These are phyloP conservation scores for Solanum infundibuliforme DNA, from an alignment of 257 asterid species.

Conservation along the genomic window DNA sequence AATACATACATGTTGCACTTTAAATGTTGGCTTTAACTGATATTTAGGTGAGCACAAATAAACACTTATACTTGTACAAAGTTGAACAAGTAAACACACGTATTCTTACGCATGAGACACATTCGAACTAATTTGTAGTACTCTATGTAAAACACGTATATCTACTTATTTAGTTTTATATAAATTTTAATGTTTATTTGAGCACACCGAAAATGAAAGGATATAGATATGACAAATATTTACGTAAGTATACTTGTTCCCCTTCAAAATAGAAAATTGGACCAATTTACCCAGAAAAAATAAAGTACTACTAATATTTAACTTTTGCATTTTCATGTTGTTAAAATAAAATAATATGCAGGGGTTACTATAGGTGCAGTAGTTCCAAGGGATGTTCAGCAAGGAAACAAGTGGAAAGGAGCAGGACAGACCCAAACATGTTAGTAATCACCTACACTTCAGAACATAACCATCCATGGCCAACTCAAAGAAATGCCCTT, in stretches of 20 bases:
- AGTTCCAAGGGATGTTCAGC: slow-evolving; percentile 97
- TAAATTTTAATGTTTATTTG: too few relatives aligned
- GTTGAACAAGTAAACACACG: neutral
- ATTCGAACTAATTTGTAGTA: neutral
- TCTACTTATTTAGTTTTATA: neutral
- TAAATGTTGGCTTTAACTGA: neutral
- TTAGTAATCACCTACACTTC: slow-evolving; percentile 86
- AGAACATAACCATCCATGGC: slow-evolving; percentile 98
- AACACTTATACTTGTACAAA: neutral
- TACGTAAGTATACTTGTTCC: neutral
- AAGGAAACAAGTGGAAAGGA: slow-evolving; percentile 90
- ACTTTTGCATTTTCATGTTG: neutral
- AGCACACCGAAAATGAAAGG: neutral
- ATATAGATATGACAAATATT: neutral
- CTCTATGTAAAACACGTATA: neutral
- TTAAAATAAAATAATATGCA: slow-evolving; percentile 7
- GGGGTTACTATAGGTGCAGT: slow-evolving; percentile 96
- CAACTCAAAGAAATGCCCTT: slow-evolving; percentile 84
- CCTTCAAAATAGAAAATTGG: neutral
- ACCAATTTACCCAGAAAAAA: too few relatives aligned
- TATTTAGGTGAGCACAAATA: neutral
- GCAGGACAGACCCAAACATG: slow-evolving; percentile 94
- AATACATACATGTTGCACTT: neutral
- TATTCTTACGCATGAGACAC: neutral
- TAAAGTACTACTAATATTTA: neutral